Percentiles rank a stretch among this genome's conserved stretches.
Evolutionary conservation across 108 stramenopile genomes (phyloP).

Genomic region (Aurantiochytrium sp.): DNA sequence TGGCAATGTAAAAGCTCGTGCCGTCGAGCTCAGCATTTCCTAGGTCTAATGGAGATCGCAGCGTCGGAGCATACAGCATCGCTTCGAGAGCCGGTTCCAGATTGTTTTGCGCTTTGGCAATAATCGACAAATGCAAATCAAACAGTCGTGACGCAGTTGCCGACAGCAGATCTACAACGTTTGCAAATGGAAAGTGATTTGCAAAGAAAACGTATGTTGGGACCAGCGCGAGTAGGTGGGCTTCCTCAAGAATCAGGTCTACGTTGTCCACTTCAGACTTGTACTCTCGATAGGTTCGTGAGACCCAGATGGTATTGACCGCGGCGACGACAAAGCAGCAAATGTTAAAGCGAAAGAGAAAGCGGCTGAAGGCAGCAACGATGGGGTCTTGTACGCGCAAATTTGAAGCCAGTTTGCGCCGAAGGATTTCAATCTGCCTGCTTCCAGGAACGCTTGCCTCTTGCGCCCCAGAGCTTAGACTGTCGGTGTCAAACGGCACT

Average conservation of each 20-base stretch:
- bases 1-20: not conserved
- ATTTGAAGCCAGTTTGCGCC: not conserved
- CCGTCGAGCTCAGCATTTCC: not conserved
- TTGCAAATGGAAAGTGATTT: not conserved
- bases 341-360: not conserved
- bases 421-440: not conserved
- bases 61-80: not conserved
- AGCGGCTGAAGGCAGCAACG: not conserved
- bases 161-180: not conserved
- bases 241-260: not conserved
- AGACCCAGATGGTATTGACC: not conserved
- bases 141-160: not conserved
- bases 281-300: not conserved
- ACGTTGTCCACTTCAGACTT: not conserved
- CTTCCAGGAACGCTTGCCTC: not conserved
- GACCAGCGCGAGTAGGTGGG: not conserved
- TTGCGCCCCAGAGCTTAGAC: not conserved
- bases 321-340: not conserved
- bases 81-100: not conserved
- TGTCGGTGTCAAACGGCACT: not conserved
- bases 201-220: not conserved
- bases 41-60: not conserved
- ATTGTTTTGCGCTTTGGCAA: not conserved
- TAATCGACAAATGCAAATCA: not conserved
- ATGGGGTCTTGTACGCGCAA: not conserved